Base-by-base conservation (phyloP, 805 yeast species). In the Wickerhamiella alocasiicola region DNA sequence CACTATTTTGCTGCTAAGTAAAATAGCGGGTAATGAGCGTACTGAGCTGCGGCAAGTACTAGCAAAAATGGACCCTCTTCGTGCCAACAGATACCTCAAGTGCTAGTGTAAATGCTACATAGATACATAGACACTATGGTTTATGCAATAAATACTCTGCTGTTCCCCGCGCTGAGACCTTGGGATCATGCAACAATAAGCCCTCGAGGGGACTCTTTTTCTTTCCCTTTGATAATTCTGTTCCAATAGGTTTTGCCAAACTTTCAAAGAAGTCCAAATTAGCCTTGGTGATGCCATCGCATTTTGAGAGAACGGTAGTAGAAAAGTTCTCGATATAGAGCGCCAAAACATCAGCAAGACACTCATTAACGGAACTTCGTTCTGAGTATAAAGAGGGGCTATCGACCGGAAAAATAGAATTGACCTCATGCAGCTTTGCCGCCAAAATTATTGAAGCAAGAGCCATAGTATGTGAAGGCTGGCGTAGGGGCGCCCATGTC, bases 381-480 rank as follows among this genome's bases (percentile, higher is more conserved):
- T 46, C 40, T 4, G 53, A 44, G 24, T 32, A 33, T 25, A 44
- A 43, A 18, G 33, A 37, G 9, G 48, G 50, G 21, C 58, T 51
- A 32, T 61, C 61, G 4, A 63, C 49, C 19, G 60, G 55, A 37
- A 58, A 60, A 4, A 55, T 50, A 12, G 13, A 6, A n/a, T 16
- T 12, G 6, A 45, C 40, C 3, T 44, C 30, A 21, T 66, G 57
- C 31, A 78, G 49, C 50, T 72, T 73, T 31, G 67, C 63, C 1
- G 88, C 72, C 21, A 83, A 63, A 31, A 72, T 72, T 32, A 84
- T 58, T 21, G 74, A 68, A 3, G 83, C 80, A 39, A 82, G 53
- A 0, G 95, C 84, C 24, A 79, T 72, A 20, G 78, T 68, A 55
- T 83, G 88, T 3, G 82, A 76, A 1, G 95, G 91, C 6, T 74